Evolutionary conservation across 108 stramenopile species (phyloP).

Genomic region (Skeletonema potamos): DNA sequence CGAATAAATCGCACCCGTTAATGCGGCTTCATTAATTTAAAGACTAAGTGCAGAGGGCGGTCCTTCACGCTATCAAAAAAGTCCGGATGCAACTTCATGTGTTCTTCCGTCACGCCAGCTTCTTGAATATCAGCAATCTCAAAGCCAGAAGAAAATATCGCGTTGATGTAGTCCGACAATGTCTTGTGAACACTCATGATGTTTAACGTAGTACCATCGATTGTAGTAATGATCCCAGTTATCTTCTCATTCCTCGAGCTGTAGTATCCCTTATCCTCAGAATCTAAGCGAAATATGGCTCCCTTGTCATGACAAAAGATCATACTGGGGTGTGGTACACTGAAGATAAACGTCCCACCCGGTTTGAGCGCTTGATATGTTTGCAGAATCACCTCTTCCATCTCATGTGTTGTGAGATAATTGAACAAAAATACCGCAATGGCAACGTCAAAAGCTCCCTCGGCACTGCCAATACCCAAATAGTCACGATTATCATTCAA

Average conservation of each 20-base stretch:
- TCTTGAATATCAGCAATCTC: conserved; percentile 4
- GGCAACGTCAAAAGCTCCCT: conserved; percentile 6
- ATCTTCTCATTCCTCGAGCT: not conserved
- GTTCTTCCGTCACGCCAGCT: not conserved
- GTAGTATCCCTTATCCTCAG: conserved; percentile 2
- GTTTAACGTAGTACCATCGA: conserved; percentile 1
- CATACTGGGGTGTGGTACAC: conserved; percentile 10
- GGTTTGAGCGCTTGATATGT: conserved; percentile 2
- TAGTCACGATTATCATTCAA: not conserved
- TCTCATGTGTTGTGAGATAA: conserved; percentile 4
- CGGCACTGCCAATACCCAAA: not conserved
- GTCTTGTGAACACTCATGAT: conserved; percentile 5
- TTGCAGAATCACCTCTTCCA: conserved; percentile 8
- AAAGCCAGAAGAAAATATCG: not conserved
- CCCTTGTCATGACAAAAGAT: conserved; percentile 12
- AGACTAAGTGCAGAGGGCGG: not conserved
- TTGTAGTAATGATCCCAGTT: not conserved
- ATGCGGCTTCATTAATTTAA: not conserved
- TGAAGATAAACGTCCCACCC: conserved; percentile 6
- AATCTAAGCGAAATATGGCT: conserved; percentile 7
- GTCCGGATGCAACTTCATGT: not conserved
- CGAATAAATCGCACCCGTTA: not conserved
- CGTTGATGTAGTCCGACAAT: not conserved
- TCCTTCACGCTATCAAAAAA: conserved; percentile 7
- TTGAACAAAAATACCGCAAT: conserved; percentile 19